Conservation (phyloP, 83 land plant species). For the Diphasiastrum complanatum region DNA sequence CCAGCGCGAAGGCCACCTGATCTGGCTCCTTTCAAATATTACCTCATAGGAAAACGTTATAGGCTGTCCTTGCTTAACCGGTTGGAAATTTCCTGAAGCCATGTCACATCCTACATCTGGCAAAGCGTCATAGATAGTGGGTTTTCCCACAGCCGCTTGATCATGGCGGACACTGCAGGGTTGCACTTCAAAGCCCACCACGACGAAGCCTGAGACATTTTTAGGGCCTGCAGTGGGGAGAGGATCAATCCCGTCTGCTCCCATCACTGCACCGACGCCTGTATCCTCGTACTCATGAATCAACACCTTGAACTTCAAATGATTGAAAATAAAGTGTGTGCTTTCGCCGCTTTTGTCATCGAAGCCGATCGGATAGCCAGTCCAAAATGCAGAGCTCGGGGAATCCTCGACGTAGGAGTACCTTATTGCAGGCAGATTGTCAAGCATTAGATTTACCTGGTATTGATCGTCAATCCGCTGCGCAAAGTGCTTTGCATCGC, state of each 20-base stretch:
- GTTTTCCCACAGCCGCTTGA: constrained; percentile 32
- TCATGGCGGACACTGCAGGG: constrained; percentile 49
- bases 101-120: constrained; percentile 26
- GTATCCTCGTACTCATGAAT: neutral
- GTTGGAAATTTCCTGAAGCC: constrained; percentile 33
- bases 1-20: constrained; percentile 57
- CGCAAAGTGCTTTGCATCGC: constrained; percentile 9
- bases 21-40: constrained; percentile 50
- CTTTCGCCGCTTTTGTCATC: neutral
- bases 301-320: too few relatives aligned
- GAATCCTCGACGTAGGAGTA: neutral
- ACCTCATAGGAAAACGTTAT: constrained; percentile 57
- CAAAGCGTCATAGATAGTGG: constrained; percentile 31
- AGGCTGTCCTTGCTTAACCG: constrained; percentile 34
- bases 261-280: constrained; percentile 4
- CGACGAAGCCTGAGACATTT: constrained; percentile 43
- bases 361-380: constrained; percentile 6
- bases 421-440: constrained; percentile 7
- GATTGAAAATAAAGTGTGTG: constrained; percentile 1
- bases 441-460: constrained; percentile 14
- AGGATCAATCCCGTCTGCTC: constrained; percentile 1
- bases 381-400: neutral
- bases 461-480: constrained; percentile 9
- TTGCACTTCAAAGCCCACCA: constrained; percentile 55
- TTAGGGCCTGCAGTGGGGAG: constrained; percentile 31